Evolutionary conservation across 371 early-diverging fungal species (phyloP).

Genomic region (Syncephalis plumigaleata): DNA sequence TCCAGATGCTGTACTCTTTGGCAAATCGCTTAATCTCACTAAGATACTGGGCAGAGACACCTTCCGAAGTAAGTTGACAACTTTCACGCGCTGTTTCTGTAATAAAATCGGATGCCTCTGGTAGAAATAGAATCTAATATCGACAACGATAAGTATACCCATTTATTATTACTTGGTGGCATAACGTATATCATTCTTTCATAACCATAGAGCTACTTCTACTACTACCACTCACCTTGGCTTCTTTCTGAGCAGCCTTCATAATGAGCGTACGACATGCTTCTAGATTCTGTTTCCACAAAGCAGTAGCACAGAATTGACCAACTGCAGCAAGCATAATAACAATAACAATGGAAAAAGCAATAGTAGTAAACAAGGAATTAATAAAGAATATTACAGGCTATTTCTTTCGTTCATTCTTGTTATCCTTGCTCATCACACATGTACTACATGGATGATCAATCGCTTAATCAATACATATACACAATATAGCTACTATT

Average conservation of each 20-base stretch:
- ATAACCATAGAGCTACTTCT: not conserved
- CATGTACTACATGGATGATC: too few relatives aligned
- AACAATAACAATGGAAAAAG: too few relatives aligned
- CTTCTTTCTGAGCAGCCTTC: slow-evolving; percentile 30
- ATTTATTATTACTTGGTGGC: too few relatives aligned
- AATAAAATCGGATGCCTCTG: slow-evolving; percentile 73
- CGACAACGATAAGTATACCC: not conserved
- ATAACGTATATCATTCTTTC: too few relatives aligned
- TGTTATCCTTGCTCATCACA: too few relatives aligned
- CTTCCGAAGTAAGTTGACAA: slow-evolving; percentile 20
- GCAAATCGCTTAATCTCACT: slow-evolving; percentile 31
- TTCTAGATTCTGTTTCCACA: slow-evolving; percentile 24
- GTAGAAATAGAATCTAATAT: slow-evolving; percentile 54
- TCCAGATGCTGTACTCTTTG: slow-evolving; percentile 35
- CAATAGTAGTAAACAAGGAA: too few relatives aligned
- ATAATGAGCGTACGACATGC: slow-evolving; percentile 30
- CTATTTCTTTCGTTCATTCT: too few relatives aligned
- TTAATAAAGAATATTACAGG: too few relatives aligned
- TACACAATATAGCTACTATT: too few relatives aligned
- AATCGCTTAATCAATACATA: too few relatives aligned
- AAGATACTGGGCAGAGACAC: slow-evolving; percentile 25
- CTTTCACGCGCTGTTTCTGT: slow-evolving; percentile 26
- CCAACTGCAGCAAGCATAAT: slow-evolving; percentile 21
- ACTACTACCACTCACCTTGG: slow-evolving; percentile 20
- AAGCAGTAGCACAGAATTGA: slow-evolving; percentile 44